Evolutionary conservation across 805 yeast genomes (phyloP).

Genomic region (Hagleromyces aurorensis): DNA sequence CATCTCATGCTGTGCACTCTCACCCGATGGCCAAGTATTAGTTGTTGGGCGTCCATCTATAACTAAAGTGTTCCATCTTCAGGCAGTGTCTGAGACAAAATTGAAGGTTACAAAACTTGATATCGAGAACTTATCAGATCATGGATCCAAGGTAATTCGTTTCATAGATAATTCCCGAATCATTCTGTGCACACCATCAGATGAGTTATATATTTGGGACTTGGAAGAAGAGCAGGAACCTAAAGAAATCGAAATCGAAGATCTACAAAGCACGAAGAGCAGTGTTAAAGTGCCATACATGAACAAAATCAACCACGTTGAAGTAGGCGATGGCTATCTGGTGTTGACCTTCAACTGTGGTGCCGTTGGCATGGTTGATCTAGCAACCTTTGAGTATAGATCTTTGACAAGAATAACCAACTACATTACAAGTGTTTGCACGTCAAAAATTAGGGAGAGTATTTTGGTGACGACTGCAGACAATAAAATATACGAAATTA

Average conservation of each 20-base stretch:
- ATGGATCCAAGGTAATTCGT: constrained; percentile 49
- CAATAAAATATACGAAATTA: constrained; percentile 66
- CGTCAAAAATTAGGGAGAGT: constrained; percentile 41
- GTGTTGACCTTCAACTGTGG: constrained; percentile 63
- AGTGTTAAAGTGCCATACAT: constrained; percentile 37
- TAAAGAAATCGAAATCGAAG: constrained; percentile 35
- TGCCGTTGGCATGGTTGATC: constrained; percentile 42
- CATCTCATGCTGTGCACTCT: constrained; percentile 59
- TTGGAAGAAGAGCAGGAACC: constrained; percentile 35
- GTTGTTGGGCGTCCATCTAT: constrained; percentile 65
- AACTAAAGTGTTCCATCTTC: constrained; percentile 60
- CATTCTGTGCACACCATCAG: constrained; percentile 50
- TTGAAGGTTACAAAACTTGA: constrained; percentile 47
- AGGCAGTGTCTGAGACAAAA: constrained; percentile 32
- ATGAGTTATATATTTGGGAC: constrained; percentile 45
- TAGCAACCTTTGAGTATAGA: constrained; percentile 25
- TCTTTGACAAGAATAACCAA: constrained; percentile 53
- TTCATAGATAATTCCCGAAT: constrained; percentile 42
- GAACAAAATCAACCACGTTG: constrained; percentile 45
- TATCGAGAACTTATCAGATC: constrained; percentile 30
- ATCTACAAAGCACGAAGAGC: constrained; percentile 28
- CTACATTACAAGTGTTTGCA: constrained; percentile 53
- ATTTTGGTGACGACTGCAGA: constrained; percentile 65
- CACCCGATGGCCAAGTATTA: constrained; percentile 55
- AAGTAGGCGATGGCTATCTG: constrained; percentile 41